A percentile compares a stretch with the other conserved stretches of the same genome.
phyloP scores from a whole-genome alignment of 441 rosid genomes.

The Populus hybrid region DNA sequence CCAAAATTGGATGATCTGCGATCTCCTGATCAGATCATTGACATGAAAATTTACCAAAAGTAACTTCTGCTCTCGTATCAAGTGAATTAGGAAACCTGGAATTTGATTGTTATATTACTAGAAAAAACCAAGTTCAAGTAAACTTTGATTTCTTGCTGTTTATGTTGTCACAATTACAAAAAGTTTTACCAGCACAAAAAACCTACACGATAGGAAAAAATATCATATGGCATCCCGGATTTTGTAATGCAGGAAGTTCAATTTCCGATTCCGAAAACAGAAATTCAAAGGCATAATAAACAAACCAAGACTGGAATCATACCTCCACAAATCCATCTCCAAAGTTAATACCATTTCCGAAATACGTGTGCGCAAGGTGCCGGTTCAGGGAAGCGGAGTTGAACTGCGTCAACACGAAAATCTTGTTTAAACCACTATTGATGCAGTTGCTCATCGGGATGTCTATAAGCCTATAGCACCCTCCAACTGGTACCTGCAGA shows the following conservation, averaged over 20 bases:
- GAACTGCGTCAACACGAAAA: constrained; percentile 81
- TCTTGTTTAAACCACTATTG: constrained; percentile 89
- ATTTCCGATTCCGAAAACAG: not conserved
- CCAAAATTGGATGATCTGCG: not conserved
- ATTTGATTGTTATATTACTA: not conserved
- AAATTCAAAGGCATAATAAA: not conserved
- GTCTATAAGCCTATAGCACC: constrained; percentile 82
- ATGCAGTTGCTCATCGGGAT: constrained; percentile 96
- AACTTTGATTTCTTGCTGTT: not conserved
- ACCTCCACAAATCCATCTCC: constrained; percentile 99
- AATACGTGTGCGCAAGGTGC: constrained; percentile 81
- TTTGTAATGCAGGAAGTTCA: not conserved
- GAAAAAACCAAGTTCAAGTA: not conserved
- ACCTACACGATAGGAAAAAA: not conserved
- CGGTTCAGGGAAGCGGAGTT: constrained; percentile 92
- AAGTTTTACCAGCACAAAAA: not conserved
- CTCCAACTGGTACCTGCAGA: constrained; percentile 86
- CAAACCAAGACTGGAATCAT: not conserved
- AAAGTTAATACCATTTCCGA: constrained; percentile 76
- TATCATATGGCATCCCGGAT: no score
- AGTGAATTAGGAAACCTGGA: not conserved
- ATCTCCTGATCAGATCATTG: not conserved
- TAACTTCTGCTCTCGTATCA: not conserved
- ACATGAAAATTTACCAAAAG: not conserved
- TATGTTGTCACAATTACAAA: no score